phyloP scores from a whole-genome alignment of 495 filamentous ascomycete genomes.

The Extremus antarcticus region DNA sequence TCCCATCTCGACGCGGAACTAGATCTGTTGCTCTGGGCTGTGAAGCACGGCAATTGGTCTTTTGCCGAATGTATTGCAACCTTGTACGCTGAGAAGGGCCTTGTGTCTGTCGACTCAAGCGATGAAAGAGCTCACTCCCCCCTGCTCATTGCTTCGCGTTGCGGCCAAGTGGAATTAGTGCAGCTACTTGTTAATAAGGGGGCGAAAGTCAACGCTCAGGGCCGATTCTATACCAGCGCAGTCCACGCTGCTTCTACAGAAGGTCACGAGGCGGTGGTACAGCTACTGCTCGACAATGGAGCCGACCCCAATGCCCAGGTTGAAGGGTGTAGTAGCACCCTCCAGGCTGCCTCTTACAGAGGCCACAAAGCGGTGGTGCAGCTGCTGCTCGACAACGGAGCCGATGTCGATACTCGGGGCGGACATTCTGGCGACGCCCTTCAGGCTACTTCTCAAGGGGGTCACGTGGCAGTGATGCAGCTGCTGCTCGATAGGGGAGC shows the following conservation, averaged over 20 bases:
- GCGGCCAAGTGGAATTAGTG: neutral
- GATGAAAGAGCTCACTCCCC: neutral
- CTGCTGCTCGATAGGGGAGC: neutral
- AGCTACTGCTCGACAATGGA: neutral
- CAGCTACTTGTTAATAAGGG: neutral
- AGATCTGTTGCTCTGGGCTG: neutral
- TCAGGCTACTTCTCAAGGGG: neutral
- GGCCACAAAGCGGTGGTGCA: neutral
- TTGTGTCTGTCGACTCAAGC: neutral
- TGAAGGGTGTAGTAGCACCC: neutral
- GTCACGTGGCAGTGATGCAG: neutral
- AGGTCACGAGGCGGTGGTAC: neutral
- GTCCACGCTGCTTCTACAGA: neutral
- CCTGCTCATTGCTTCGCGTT: neutral
- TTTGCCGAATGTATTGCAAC: too few species aligned
- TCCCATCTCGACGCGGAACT: neutral
- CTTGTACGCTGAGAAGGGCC: too few species aligned
- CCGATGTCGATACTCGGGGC: neutral
- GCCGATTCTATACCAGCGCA: neutral
- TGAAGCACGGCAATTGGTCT: neutral
- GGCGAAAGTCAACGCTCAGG: neutral
- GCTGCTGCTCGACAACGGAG: neutral
- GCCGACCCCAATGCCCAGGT: neutral
- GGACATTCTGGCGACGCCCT: neutral
- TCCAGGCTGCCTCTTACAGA: neutral